Conservation (phyloP, 441 rosid species). For the Monsonia emarginata region DNA sequence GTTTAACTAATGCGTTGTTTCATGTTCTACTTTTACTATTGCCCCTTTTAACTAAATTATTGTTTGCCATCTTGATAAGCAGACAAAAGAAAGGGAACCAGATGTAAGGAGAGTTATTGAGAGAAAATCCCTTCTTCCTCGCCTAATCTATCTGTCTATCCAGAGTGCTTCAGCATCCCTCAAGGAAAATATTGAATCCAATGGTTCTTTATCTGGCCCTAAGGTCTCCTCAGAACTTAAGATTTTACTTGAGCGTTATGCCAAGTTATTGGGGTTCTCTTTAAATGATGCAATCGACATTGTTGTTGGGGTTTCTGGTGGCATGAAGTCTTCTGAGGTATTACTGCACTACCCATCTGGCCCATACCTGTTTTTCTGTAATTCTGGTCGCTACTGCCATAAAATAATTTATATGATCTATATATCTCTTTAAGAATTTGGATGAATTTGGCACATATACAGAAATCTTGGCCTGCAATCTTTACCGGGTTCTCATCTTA, state of each 20-base stretch:
- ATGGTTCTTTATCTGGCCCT: slow-evolving; percentile 47
- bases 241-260: slow-evolving; percentile 59
- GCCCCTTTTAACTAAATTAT: background rate
- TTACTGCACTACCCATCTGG: slow-evolving; percentile 7
- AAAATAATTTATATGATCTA: background rate
- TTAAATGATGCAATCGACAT: slow-evolving; percentile 48
- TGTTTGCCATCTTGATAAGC: slow-evolving; percentile 6
- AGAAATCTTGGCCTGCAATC: background rate
- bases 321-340: slow-evolving; percentile 57
- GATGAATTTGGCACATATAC: background rate
- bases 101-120: slow-evolving; percentile 41
- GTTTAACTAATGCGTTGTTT: background rate
- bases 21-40: background rate
- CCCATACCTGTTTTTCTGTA: background rate
- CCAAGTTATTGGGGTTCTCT: slow-evolving; percentile 67
- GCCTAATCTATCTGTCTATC: slow-evolving; percentile 70
- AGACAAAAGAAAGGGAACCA: slow-evolving; percentile 68
- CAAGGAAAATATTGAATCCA: slow-evolving; percentile 49
- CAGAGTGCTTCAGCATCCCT: slow-evolving; percentile 49
- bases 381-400: background rate
- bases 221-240: slow-evolving; percentile 50
- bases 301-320: slow-evolving; percentile 50
- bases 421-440: background rate
- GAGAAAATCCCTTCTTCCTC: slow-evolving; percentile 77
- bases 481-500: background rate